These are phyloP conservation scores for Teratosphaeriaceae sp. DNA, from an alignment of 2,329 filamentous ascomycete species.

Conservation along the genomic window DNA sequence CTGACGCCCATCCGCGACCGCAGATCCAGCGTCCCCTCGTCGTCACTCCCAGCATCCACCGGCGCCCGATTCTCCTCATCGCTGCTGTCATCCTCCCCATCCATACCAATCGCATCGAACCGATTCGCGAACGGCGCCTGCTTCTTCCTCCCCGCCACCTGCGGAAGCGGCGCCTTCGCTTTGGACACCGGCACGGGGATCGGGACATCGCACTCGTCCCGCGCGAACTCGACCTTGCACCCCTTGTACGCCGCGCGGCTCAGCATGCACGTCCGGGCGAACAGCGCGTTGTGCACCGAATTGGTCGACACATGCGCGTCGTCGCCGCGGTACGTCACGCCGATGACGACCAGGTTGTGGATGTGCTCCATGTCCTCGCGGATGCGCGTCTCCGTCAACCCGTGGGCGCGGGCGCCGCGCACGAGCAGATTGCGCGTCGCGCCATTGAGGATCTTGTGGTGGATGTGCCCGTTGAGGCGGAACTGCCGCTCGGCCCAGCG, in stretches of 20 bases:
- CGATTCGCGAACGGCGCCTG: conserved; percentile 49
- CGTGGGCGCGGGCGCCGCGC: conserved; percentile 43
- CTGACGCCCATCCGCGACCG: conserved; percentile 17
- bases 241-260: conserved; percentile 59
- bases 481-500: conserved; percentile 68
- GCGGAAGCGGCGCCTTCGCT: conserved; percentile 21
- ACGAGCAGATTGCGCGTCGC: conserved; percentile 71
- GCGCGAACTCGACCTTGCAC: conserved; percentile 62
- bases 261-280: conserved; percentile 74
- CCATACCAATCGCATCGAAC: conserved; percentile 53
- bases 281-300: conserved; percentile 68
- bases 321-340: conserved; percentile 51
- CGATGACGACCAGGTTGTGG: conserved; percentile 67
- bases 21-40: conserved; percentile 9
- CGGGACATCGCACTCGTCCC: conserved; percentile 65
- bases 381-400: conserved; percentile 57
- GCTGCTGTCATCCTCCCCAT: conserved; percentile 27
- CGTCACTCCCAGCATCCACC: conserved; percentile 11
- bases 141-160: conserved; percentile 28
- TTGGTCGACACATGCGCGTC: conserved; percentile 68
- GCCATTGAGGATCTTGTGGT: conserved; percentile 56
- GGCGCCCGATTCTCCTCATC: conserved; percentile 18
- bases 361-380: conserved; percentile 75
- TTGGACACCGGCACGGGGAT: conserved; percentile 33
- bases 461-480: conserved; percentile 55